These are phyloP conservation scores for Metschnikowia santaceciliae DNA, from an alignment of 805 yeast species.

Conservation along the genomic window DNA sequence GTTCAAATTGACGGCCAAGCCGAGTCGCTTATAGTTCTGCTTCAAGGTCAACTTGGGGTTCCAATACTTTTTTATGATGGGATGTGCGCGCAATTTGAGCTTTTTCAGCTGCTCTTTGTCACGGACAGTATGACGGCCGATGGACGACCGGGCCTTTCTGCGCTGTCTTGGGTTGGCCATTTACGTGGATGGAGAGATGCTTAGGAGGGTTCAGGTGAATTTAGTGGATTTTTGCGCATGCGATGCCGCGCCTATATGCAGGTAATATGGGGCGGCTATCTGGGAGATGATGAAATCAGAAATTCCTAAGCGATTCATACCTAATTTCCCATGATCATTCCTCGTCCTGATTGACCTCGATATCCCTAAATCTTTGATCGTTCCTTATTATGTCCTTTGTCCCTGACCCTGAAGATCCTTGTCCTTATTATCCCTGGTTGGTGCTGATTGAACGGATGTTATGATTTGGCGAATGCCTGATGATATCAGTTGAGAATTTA, in stretches of 20 bases:
- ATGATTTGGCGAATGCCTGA: no score
- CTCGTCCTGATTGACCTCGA: background rate
- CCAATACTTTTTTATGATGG: constrained; percentile 89
- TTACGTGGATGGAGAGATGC: constrained; percentile 2
- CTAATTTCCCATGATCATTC: background rate
- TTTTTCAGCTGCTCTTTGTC: constrained; percentile 67
- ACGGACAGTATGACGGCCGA: constrained; percentile 65
- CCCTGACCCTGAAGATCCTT: no score
- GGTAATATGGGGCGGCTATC: background rate
- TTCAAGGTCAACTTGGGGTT: constrained; percentile 73
- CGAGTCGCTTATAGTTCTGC: constrained; percentile 83
- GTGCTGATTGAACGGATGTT: no score
- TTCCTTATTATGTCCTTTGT: no score
- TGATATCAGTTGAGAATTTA: no score
- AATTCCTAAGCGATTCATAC: no score
- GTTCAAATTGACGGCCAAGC: constrained; percentile 59
- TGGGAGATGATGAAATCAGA: no score
- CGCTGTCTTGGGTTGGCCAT: constrained; percentile 81
- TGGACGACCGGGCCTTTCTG: constrained; percentile 73
- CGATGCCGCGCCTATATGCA: constrained; percentile 4
- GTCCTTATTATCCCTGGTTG: no score
- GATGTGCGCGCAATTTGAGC: constrained; percentile 63
- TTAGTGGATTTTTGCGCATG: background rate
- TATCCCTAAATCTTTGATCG: no score
- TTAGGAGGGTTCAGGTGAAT: background rate